Evolutionary conservation across 1,284 basidiomycete genomes (phyloP).

Genomic region (Xanthoconium separans): DNA sequence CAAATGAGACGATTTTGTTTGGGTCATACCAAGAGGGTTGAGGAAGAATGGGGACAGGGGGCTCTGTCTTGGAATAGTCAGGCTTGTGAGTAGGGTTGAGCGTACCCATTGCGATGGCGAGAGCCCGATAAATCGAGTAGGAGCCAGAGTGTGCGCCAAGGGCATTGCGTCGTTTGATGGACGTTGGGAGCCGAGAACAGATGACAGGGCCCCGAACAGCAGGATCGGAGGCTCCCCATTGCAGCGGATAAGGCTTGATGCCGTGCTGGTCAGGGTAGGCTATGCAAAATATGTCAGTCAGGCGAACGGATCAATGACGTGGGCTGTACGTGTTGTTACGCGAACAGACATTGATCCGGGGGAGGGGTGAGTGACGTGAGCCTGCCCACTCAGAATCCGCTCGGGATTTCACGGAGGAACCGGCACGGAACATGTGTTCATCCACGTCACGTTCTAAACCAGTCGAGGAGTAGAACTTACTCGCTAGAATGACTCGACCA

Average conservation of each 20-base stretch:
- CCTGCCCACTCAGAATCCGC: neutral
- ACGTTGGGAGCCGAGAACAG: slow-evolving; percentile 81
- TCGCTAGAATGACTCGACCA: slow-evolving; percentile 77
- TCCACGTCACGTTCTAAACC: neutral
- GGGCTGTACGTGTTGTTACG: slow-evolving; percentile 8
- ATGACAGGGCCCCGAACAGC: slow-evolving; percentile 81
- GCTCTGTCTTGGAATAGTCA: slow-evolving; percentile 86
- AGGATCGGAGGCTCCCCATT: slow-evolving; percentile 79
- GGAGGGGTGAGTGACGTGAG: slow-evolving; percentile 5
- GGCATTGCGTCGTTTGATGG: slow-evolving; percentile 90
- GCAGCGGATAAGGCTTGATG: slow-evolving; percentile 74
- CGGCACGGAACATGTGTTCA: slow-evolving; percentile 1
- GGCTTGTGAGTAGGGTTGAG: slow-evolving; percentile 85
- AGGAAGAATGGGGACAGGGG: slow-evolving; percentile 81
- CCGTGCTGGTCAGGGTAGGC: slow-evolving; percentile 74
- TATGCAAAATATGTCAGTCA: slow-evolving; percentile 29
- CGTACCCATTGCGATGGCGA: slow-evolving; percentile 89
- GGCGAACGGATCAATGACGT: neutral
- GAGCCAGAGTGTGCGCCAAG: slow-evolving; percentile 93
- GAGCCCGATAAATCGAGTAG: slow-evolving; percentile 93
- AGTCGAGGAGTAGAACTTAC: slow-evolving; percentile 42
- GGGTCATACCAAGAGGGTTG: slow-evolving; percentile 82
- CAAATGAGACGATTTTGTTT: slow-evolving; percentile 88
- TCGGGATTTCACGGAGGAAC: neutral
- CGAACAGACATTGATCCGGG: slow-evolving; percentile 16